Evolutionary conservation across 2,329 filamentous ascomycete species (phyloP), one percentile per base, ranked within the genome.

Genomic region (Colletotrichum limetticola): DNA sequence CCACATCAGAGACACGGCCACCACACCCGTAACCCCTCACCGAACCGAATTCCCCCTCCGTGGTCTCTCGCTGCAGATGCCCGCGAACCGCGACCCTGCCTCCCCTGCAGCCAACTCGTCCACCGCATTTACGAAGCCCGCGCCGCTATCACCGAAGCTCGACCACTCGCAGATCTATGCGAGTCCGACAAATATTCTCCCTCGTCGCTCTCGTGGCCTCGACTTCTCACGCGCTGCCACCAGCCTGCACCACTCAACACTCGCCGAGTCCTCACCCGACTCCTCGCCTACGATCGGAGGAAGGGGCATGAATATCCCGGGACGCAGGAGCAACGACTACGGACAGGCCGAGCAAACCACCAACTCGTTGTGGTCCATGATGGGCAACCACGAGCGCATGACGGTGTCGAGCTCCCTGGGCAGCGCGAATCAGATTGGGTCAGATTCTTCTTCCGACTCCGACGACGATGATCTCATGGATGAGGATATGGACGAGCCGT

Each of bases 181-280:
- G 55, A 96, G 95, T 1, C 95, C 95, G 2, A 93, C 94, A 30
- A 97, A 95, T 66, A 93, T 97, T 59, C 88, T 98, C 8, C 96
- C 96, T 22, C 91, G 96, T 75, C 92, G 95, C 74, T 98, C 95
- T 35, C 91, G 96, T 68, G 96, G 96, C 56, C 87, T 98, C 74
- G 96, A 98, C 83, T 98, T 98, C 82, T 96, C 96, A 53, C 90
- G 96, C 76, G 95, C 95, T 12, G 97, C 95, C 74, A 98, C 96
- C 12, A 97, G 95, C 80, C 87, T 99, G 26, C 97, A 98, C 83
- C 97, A 98, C 82, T 98, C 96, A 19, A 98, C 94, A 0, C 89
- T 98, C 9, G 95, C 96, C 68, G 94, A 98, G 77, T 93, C 94
- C 1, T 97, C 94, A 5, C 95, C 95, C 4, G 95, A 97, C 81